Evolutionary conservation across 352 stramenopile genomes (phyloP).

Genomic region (Phytophthora sp.): DNA sequence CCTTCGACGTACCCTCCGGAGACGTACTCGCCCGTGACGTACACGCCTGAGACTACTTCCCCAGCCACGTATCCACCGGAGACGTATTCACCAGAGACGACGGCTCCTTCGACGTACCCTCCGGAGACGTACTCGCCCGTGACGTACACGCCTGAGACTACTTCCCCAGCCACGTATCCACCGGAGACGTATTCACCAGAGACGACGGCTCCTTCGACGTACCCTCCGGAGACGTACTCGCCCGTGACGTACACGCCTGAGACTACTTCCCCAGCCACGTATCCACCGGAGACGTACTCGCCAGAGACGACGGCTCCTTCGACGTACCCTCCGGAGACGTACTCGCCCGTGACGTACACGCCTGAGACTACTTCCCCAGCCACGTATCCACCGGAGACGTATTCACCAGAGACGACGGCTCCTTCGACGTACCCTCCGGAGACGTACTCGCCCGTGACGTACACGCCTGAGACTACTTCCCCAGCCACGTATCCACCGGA

Average conservation of each 20-base stretch:
- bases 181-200: slow-evolving; percentile 17
- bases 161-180: slow-evolving; percentile 20
- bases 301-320: slow-evolving; percentile 13
- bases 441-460: slow-evolving; percentile 11
- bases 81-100: slow-evolving; percentile 20
- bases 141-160: slow-evolving; percentile 15
- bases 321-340: not conserved
- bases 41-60: slow-evolving; percentile 12
- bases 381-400: slow-evolving; percentile 19
- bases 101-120: not conserved
- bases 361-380: slow-evolving; percentile 11
- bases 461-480: slow-evolving; percentile 12
- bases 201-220: slow-evolving; percentile 6
- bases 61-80: slow-evolving; percentile 15
- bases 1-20: not conserved
- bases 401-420: slow-evolving; percentile 17
- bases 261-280: slow-evolving; percentile 13
- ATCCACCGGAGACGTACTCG: slow-evolving; percentile 19
- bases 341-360: slow-evolving; percentile 10
- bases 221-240: not conserved
- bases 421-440: not conserved
- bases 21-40: slow-evolving; percentile 11
- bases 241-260: slow-evolving; percentile 15
- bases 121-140: slow-evolving; percentile 4
- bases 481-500: slow-evolving; percentile 15